phyloP scores from a whole-genome alignment of 2,329 filamentous ascomycete genomes.

The Fusarium setosum region DNA sequence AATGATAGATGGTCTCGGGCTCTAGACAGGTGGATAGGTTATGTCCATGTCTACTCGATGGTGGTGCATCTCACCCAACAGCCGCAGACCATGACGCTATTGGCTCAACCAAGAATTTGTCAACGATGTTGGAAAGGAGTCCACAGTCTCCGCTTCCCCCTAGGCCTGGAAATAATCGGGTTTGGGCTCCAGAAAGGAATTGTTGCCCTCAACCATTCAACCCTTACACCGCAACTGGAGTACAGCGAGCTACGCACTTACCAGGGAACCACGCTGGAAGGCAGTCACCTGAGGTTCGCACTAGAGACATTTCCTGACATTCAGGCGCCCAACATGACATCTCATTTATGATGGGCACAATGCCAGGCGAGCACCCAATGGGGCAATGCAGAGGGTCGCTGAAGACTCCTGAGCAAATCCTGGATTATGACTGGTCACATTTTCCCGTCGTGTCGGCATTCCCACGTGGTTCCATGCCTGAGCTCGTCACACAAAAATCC shows the following conservation, averaged over 20 bases:
- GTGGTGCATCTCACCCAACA: not conserved
- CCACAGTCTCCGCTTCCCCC: not conserved
- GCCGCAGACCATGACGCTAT: not conserved
- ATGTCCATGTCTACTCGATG: not conserved
- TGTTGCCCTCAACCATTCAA: not conserved
- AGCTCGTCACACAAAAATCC: slow-evolving; percentile 28
- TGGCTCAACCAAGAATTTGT: not conserved
- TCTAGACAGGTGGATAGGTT: too few relatives aligned
- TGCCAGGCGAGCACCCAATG: slow-evolving; percentile 12
- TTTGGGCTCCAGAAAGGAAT: slow-evolving; percentile 19
- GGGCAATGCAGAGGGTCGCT: not conserved
- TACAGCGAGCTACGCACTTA: not conserved
- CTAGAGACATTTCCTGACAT: slow-evolving; percentile 2
- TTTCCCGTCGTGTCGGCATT: slow-evolving; percentile 33
- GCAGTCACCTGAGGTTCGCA: slow-evolving; percentile 25
- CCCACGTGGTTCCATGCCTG: slow-evolving; percentile 41
- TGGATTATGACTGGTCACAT: slow-evolving; percentile 38
- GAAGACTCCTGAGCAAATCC: not conserved
- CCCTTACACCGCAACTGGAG: slow-evolving; percentile 30
- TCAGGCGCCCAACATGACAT: slow-evolving; percentile 13
- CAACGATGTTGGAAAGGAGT: not conserved
- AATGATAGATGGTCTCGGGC: not conserved
- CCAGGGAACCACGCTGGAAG: slow-evolving; percentile 7
- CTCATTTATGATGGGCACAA: slow-evolving; percentile 15
- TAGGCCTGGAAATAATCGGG: slow-evolving; percentile 38